These are phyloP conservation scores for Terfezia boudieri DNA, from an alignment of 495 filamentous ascomycete species.

Conservation along the genomic window DNA sequence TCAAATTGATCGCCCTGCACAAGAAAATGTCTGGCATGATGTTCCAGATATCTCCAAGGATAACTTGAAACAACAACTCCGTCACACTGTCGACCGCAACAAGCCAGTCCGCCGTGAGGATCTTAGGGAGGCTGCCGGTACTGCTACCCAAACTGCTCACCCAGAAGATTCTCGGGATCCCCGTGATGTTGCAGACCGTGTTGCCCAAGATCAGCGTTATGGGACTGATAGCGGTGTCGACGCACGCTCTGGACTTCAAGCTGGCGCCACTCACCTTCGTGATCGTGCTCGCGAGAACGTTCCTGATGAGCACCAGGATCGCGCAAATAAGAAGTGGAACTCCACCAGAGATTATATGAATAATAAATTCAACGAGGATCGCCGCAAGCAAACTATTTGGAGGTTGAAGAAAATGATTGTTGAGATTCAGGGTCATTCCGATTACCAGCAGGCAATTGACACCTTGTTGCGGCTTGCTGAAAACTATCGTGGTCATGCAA, in stretches of 20 bases:
- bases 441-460: conserved; percentile 75
- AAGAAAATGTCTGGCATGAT: conserved; percentile 87
- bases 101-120: conserved; percentile 29
- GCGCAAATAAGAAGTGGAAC: conserved; percentile 15
- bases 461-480: conserved; percentile 68
- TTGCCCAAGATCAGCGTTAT: conserved; percentile 25
- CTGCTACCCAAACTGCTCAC: conserved; percentile 32
- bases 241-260: conserved; percentile 26
- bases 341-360: conserved; percentile 45
- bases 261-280: conserved; percentile 29
- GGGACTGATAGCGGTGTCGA: conserved; percentile 30
- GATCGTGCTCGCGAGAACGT: conserved; percentile 29
- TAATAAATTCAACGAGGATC: conserved; percentile 76
- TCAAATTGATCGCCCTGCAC: conserved; percentile 61
- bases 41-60: conserved; percentile 54
- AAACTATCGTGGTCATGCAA: conserved; percentile 58
- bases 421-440: conserved; percentile 80
- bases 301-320: conserved; percentile 41
- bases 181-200: conserved; percentile 23
- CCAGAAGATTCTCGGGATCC: conserved; percentile 30
- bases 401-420: conserved; percentile 95
- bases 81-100: conserved; percentile 35
- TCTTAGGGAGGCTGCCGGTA: conserved; percentile 30
- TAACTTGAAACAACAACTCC: conserved; percentile 43
- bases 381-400: conserved; percentile 79